Evolutionary conservation across 2,329 filamentous ascomycete genomes (phyloP).

Genomic region (Pseudocercospora vitis): DNA sequence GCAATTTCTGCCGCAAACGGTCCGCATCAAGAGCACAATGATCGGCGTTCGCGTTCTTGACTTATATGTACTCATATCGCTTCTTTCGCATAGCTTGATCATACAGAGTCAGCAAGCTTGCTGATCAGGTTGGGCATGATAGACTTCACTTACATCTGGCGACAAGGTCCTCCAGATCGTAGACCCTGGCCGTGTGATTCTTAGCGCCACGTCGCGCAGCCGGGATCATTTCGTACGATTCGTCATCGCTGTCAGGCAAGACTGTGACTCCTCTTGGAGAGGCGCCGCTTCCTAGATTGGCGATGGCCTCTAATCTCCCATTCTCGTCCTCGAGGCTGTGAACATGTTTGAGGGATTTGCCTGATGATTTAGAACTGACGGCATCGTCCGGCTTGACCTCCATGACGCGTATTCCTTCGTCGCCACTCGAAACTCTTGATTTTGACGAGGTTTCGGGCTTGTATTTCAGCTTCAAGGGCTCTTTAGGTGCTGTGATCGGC

Average conservation of each 20-base stretch:
- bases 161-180: conserved; percentile 18
- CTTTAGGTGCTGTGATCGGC: conserved; percentile 1
- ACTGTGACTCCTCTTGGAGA: conserved; percentile 1
- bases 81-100: conserved; percentile 4
- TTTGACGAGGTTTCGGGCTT: conserved; percentile 9
- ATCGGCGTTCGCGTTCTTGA: no score
- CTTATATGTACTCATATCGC: conserved; percentile 7
- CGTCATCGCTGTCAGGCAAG: conserved; percentile 8
- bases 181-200: conserved; percentile 10
- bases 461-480: conserved; percentile 6
- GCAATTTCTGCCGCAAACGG: no score
- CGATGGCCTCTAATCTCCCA: background rate
- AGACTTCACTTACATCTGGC: conserved; percentile 11
- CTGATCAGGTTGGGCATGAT: background rate
- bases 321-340: conserved; percentile 6
- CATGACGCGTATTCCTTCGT: conserved; percentile 1
- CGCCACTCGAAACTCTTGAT: background rate
- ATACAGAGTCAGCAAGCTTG: background rate
- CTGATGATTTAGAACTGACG: background rate
- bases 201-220: conserved; percentile 1
- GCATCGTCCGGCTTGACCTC: conserved; percentile 13
- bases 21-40: no score
- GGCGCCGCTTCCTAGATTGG: background rate
- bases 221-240: conserved; percentile 12
- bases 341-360: conserved; percentile 3